Conservation (phyloP, 805 yeast genomes). For the Saccharomycopsis babjevae region DNA sequence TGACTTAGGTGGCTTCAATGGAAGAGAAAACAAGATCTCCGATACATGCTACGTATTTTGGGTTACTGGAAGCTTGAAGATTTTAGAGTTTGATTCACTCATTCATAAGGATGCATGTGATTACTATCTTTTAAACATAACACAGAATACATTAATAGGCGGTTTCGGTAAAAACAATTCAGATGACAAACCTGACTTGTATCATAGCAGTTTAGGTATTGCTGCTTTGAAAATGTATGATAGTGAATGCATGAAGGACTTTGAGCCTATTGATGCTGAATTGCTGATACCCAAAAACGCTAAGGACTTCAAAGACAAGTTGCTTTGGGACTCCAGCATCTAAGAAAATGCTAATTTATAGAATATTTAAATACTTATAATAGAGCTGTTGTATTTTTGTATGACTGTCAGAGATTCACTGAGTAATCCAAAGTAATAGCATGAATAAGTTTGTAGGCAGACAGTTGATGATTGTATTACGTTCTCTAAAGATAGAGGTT, state of each 20-base stretch:
- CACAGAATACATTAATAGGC: conserved; percentile 58
- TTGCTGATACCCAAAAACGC: conserved; percentile 22
- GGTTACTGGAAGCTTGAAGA: conserved; percentile 50
- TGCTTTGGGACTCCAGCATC: conserved; percentile 2
- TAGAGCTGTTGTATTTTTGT: no score
- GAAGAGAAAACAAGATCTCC: conserved; percentile 72
- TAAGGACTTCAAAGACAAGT: conserved; percentile 2
- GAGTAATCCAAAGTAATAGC: no score
- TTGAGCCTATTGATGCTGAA: conserved; percentile 21
- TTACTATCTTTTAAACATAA: conserved; percentile 38
- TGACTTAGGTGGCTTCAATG: conserved; percentile 76
- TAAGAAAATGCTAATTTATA: no score
- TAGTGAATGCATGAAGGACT: conserved; percentile 15
- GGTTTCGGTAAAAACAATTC: conserved; percentile 62
- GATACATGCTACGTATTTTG: conserved; percentile 89
- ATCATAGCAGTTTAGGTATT: conserved; percentile 54
- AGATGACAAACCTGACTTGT: conserved; percentile 57
- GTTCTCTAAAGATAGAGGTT: no score
- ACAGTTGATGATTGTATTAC: no score
- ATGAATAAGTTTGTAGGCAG: no score
- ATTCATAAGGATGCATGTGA: conserved; percentile 29
- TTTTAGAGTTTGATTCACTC: conserved; percentile 30
- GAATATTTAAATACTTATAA: no score
- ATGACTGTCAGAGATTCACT: no score
- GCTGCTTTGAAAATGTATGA: conserved; percentile 38